Percentiles rank a stretch among this genome's conserved stretches.
Evolutionary conservation across 2,329 filamentous ascomycete species (phyloP).

Genomic region (Penicillium sp.): DNA sequence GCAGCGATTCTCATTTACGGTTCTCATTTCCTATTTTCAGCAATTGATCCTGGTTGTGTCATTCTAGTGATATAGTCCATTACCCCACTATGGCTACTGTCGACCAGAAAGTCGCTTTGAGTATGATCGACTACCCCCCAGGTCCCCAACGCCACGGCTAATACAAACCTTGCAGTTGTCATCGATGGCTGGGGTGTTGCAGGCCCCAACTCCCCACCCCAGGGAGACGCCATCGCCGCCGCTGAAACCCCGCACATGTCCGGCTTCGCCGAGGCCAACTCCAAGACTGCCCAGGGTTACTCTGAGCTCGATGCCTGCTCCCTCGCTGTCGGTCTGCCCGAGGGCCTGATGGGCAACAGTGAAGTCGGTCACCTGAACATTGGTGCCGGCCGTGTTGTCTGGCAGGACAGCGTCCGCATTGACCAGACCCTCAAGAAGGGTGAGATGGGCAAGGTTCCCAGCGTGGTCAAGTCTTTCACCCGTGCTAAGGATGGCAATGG

Average conservation of each 20-base stretch:
- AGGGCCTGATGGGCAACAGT: slow-evolving; percentile 98
- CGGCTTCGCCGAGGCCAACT: slow-evolving; percentile 66
- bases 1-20: background rate
- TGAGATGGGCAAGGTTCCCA: slow-evolving; percentile 73
- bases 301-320: slow-evolving; percentile 95
- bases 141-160: slow-evolving; percentile 24
- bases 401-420: slow-evolving; percentile 97
- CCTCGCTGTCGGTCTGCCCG: slow-evolving; percentile 89
- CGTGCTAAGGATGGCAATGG: slow-evolving; percentile 85
- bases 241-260: slow-evolving; percentile 96
- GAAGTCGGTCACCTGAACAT: slow-evolving; percentile 99
- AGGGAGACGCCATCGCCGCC: slow-evolving; percentile 93
- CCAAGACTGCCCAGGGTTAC: slow-evolving; percentile 78
- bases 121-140: slow-evolving; percentile 49
- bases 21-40: slow-evolving; percentile 7
- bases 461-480: slow-evolving; percentile 76
- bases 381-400: slow-evolving; percentile 93
- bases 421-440: slow-evolving; percentile 87
- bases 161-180: slow-evolving; percentile 67
- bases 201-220: slow-evolving; percentile 73
- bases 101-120: slow-evolving; percentile 70
- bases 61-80: slow-evolving; percentile 11
- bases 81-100: slow-evolving; percentile 62
- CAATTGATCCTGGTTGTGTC: slow-evolving; percentile 21
- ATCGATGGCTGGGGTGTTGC: slow-evolving; percentile 99